Conservation (phyloP, 768 basidiomycete genomes). For the Amanita subjunquillea region DNA sequence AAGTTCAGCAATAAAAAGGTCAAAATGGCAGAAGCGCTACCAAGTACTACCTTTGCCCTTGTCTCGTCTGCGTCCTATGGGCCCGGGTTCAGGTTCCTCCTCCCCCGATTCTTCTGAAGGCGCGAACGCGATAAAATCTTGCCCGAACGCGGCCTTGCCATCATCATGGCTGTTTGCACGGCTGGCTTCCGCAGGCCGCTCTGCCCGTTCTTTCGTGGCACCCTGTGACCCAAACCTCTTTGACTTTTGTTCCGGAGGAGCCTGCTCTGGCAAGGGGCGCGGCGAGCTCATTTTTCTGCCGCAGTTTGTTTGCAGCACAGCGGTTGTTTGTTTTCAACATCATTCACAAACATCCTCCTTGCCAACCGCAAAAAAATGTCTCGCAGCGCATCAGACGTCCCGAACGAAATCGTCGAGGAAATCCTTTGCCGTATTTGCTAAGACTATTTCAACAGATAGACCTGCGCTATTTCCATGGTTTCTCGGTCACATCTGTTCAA, state of each 20-base stretch:
- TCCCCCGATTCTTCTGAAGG: conserved; percentile 8
- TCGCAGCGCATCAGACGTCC: too few species aligned
- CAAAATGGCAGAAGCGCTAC: not conserved
- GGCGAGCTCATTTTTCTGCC: not conserved
- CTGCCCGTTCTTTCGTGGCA: not conserved
- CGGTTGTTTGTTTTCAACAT: not conserved
- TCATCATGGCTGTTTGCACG: not conserved
- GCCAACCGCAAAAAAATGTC: too few species aligned
- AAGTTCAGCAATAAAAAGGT: too few species aligned
- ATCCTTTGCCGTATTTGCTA: too few species aligned
- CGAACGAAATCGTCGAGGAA: too few species aligned
- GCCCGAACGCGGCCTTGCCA: not conserved
- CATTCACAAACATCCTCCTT: not conserved
- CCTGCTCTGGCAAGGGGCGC: not conserved
- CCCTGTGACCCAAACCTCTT: not conserved
- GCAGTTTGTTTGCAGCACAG: not conserved
- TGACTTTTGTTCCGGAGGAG: not conserved
- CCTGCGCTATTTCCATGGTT: not conserved
- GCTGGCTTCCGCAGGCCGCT: not conserved
- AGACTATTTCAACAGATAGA: too few species aligned
- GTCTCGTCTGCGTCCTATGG: not conserved
- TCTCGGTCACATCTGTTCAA: not conserved
- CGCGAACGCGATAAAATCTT: conserved; percentile 11
- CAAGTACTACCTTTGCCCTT: conserved; percentile 4
- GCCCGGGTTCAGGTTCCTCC: not conserved